Evolutionary conservation across 116 monocot species (phyloP).

Genomic region (Posidonia oceanica): DNA sequence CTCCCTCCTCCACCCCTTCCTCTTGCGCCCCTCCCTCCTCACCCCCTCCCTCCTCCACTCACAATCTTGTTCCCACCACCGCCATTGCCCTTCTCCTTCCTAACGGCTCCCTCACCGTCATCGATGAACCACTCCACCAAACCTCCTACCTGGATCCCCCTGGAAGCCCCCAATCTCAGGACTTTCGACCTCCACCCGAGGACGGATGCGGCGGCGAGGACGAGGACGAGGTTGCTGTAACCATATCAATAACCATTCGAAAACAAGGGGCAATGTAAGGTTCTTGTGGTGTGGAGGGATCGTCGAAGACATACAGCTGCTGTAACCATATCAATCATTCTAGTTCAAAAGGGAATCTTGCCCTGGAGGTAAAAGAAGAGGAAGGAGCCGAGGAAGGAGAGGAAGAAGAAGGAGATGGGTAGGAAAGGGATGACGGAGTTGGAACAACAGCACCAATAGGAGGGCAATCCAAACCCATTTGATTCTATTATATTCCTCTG

Average conservation of each 20-base stretch:
- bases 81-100: constrained; percentile 13
- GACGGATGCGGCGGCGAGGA: constrained; percentile 16
- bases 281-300: too few relatives aligned
- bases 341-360: constrained; percentile 5
- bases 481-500: too few relatives aligned
- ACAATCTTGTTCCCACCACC: constrained; percentile 36
- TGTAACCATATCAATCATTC: too few relatives aligned
- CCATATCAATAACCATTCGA: too few relatives aligned
- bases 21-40: too few relatives aligned
- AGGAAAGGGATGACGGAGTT: constrained; percentile 6
- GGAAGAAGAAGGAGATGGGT: constrained; percentile 13
- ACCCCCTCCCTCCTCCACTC: constrained; percentile 19
- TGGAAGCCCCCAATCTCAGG: constrained; percentile 4
- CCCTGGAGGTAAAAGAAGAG: constrained; percentile 8
- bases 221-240: constrained; percentile 24
- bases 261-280: too few relatives aligned
- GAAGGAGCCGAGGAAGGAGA: constrained; percentile 14
- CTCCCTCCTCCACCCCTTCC: too few relatives aligned
- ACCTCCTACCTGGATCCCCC: neutral
- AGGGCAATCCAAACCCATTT: too few relatives aligned
- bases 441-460: neutral
- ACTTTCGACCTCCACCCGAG: constrained; percentile 13
- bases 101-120: neutral
- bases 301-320: too few relatives aligned
- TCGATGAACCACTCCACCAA: constrained; percentile 62